Percentiles rank a stretch among this genome's conserved stretches.
These are phyloP conservation scores for Lactuca sativa DNA, from an alignment of 129 eudicot genomes.

Conservation along the genomic window DNA sequence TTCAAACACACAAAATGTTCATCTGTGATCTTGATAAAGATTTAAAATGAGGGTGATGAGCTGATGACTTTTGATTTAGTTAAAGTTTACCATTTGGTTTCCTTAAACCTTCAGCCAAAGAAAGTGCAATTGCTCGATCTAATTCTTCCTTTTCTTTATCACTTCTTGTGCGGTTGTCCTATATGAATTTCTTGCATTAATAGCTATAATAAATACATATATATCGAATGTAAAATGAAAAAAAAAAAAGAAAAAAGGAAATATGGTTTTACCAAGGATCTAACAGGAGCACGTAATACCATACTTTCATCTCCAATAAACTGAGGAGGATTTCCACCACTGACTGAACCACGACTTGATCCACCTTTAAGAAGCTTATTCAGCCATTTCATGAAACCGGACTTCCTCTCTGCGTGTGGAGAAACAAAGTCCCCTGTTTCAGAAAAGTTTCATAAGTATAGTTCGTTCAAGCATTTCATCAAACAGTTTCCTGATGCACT, in stretches of 20 bases:
- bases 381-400: conserved; percentile 92
- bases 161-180: conserved; percentile 71
- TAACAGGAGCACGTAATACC: conserved; percentile 69
- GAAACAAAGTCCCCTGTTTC: conserved; percentile 63
- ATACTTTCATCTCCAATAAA: conserved; percentile 81
- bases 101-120: conserved; percentile 75
- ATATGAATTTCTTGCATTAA: conserved; percentile 22
- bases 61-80: background rate
- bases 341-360: conserved; percentile 30
- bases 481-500: conserved; percentile 7
- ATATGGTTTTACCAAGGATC: conserved; percentile 57
- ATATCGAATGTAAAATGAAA: no score
- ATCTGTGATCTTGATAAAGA: background rate
- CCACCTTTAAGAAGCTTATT: conserved; percentile 70
- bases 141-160: conserved; percentile 82
- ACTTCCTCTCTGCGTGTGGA: conserved; percentile 70
- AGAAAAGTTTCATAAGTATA: background rate
- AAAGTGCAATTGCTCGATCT: conserved; percentile 84
- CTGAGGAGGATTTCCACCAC: conserved; percentile 60
- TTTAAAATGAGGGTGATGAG: background rate
- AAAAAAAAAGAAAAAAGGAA: conserved; percentile 6
- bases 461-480: conserved; percentile 26
- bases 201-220: background rate
- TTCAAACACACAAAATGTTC: conserved; percentile 3
- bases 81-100: conserved; percentile 60